Evolutionary conservation across 2,329 filamentous ascomycete genomes (phyloP).

Genomic region (Biscogniauxia marginata): DNA sequence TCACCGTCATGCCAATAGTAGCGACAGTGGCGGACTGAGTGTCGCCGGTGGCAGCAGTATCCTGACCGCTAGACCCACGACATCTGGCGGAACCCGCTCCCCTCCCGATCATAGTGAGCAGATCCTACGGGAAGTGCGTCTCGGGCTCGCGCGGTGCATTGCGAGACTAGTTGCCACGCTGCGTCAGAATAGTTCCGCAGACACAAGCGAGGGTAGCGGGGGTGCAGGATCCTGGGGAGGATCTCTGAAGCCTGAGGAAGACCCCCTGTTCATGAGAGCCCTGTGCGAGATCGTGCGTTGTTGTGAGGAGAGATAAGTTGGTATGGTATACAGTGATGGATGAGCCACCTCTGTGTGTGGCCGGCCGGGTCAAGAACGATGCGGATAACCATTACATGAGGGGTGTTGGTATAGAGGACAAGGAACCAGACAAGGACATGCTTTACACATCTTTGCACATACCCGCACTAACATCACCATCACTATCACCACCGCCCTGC

Average conservation of each 20-base stretch:
- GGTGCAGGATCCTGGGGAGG: conserved; percentile 4
- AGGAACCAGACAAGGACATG: no score
- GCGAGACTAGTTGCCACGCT: conserved; percentile 50
- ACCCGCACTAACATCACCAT: no score
- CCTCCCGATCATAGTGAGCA: conserved; percentile 18
- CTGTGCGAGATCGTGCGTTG: conserved; percentile 43
- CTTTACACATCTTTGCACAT: no score
- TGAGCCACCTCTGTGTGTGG: no score
- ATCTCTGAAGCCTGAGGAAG: conserved; percentile 26
- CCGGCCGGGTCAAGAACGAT: no score
- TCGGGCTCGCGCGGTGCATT: conserved; percentile 51
- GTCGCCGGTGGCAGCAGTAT: background rate
- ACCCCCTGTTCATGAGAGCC: conserved; percentile 39
- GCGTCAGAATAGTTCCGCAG: conserved; percentile 16
- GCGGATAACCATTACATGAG: no score
- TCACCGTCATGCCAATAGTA: conserved; percentile 1
- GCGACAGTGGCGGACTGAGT: background rate
- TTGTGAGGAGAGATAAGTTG: conserved; percentile 35
- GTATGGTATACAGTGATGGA: no score
- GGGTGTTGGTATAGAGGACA: no score
- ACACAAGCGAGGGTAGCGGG: conserved; percentile 1
- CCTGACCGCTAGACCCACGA: conserved; percentile 9
- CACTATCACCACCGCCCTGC: no score
- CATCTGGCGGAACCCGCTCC: conserved; percentile 11
- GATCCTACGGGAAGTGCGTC: conserved; percentile 40